These are phyloP conservation scores for Trichoderma atroviride DNA, from an alignment of 2,329 filamentous ascomycete species.

Conservation along the genomic window DNA sequence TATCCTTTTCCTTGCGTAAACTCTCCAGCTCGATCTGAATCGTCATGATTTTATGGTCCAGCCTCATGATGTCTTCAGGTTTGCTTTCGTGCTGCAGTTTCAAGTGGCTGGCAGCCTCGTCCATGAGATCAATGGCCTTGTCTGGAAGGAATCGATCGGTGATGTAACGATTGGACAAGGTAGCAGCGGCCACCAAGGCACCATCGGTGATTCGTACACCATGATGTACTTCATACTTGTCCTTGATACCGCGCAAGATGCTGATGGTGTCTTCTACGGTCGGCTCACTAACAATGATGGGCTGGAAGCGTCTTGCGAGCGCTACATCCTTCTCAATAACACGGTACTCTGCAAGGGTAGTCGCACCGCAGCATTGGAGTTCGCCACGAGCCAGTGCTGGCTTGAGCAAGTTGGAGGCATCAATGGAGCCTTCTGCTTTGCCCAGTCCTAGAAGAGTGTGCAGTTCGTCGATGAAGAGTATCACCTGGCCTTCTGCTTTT, in stretches of 20 bases:
- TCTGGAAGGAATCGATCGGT: constrained; percentile 95
- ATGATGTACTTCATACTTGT: constrained; percentile 96
- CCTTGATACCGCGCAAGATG: constrained; percentile 93
- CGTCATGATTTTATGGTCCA: constrained; percentile 95
- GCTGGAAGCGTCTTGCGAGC: constrained; percentile 88
- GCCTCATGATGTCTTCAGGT: constrained; percentile 87
- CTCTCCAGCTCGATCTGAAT: constrained; percentile 97
- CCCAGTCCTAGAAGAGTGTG: constrained; percentile 90
- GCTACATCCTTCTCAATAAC: constrained; percentile 96
- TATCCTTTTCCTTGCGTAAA: constrained; percentile 88
- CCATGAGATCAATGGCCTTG: constrained; percentile 95
- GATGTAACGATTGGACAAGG: constrained; percentile 93
- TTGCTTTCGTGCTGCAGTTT: constrained; percentile 96
- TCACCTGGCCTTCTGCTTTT: constrained; percentile 84
- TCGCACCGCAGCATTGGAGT: constrained; percentile 92
- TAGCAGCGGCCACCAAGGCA: constrained; percentile 87
- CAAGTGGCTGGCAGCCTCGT: constrained; percentile 89
- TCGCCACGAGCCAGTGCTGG: constrained; percentile 91
- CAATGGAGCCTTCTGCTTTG: constrained; percentile 94
- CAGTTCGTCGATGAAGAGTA: constrained; percentile 93
- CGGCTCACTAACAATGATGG: constrained; percentile 90
- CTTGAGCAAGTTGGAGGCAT: constrained; percentile 93
- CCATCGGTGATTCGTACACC: constrained; percentile 93
- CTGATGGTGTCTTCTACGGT: constrained; percentile 91
- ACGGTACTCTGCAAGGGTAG: constrained; percentile 89